phyloP scores from a whole-genome alignment of 2,329 filamentous ascomycete species.

The Fusarium nanum region DNA sequence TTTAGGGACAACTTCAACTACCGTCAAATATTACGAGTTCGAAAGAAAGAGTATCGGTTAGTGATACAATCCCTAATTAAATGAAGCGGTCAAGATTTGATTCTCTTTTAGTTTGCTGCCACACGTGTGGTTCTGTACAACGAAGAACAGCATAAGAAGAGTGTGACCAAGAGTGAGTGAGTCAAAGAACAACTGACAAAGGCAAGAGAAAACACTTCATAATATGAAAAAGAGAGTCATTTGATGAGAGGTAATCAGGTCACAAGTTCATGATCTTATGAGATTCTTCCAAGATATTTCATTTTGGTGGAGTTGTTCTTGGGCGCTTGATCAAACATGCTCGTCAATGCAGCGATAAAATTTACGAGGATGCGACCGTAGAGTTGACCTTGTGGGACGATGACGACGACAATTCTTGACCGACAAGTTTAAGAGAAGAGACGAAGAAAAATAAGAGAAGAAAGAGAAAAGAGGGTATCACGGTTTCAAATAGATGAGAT shows the following conservation, averaged over 20 bases:
- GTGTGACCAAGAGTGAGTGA: background rate
- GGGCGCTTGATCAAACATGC: slow-evolving; percentile 38
- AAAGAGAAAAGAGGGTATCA: slow-evolving; percentile 6
- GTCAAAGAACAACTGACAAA: background rate
- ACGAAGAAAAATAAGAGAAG: background rate
- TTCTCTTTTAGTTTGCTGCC: slow-evolving; percentile 24
- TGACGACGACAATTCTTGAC: slow-evolving; percentile 15
- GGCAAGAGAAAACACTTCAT: background rate
- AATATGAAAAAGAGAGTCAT: background rate
- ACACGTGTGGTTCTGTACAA: slow-evolving; percentile 22
- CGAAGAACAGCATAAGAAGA: slow-evolving; percentile 5
- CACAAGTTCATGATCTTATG: slow-evolving; percentile 1
- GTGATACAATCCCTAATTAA: slow-evolving; percentile 12
- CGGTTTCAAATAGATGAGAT: slow-evolving; percentile 23
- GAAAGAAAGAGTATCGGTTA: slow-evolving; percentile 2
- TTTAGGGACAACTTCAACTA: background rate
- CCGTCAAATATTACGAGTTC: background rate
- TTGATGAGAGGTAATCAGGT: background rate
- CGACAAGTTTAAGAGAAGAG: background rate
- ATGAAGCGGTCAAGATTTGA: slow-evolving; percentile 10
- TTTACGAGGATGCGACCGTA: slow-evolving; percentile 13
- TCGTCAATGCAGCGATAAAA: slow-evolving; percentile 29
- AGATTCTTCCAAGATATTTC: slow-evolving; percentile 6
- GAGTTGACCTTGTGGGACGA: slow-evolving; percentile 33
- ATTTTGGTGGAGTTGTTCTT: slow-evolving; percentile 19